Conservation (phyloP, 257 asterid species). For the Ballota nigra region DNA sequence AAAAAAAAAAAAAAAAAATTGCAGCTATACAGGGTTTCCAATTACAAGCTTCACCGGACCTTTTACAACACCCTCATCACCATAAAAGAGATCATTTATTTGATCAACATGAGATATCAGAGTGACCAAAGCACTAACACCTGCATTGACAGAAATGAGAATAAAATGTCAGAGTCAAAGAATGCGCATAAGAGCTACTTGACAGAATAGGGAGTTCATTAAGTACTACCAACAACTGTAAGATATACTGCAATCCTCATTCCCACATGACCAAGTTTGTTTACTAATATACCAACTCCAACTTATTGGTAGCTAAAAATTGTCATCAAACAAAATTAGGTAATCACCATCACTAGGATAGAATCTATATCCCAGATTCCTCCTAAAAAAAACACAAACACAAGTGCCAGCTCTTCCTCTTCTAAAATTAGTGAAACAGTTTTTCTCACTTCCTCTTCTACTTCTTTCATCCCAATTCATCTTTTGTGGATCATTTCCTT, state of each 20-base stretch:
- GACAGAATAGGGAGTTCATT: not conserved
- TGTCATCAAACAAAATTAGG: not conserved
- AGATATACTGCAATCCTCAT: not conserved
- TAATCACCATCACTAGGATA: not conserved
- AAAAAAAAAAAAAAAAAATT: not conserved
- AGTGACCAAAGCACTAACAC: conserved; percentile 74
- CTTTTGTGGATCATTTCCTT: not conserved
- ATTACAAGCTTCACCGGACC: conserved; percentile 44
- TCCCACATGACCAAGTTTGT: conserved; percentile 1
- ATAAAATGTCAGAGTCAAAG: conserved; percentile 1
- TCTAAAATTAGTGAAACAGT: not conserved
- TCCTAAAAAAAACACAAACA: not conserved
- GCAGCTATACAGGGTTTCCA: conserved; percentile 17
- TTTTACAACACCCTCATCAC: conserved; percentile 57
- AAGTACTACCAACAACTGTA: not conserved
- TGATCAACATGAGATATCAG: conserved; percentile 75
- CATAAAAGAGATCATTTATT: conserved; percentile 49
- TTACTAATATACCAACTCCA: not conserved
- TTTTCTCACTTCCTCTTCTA: not conserved
- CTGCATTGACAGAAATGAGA: conserved; percentile 36
- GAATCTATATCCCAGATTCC: not conserved
- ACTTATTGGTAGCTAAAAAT: not conserved
- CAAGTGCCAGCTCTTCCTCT: not conserved
- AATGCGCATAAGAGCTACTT: conserved; percentile 1
- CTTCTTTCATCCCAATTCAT: not conserved